Evolutionary conservation across 352 stramenopile species (phyloP), one percentile per base, ranked within the genome.

Genomic region (Nothophytophthora sp.): DNA sequence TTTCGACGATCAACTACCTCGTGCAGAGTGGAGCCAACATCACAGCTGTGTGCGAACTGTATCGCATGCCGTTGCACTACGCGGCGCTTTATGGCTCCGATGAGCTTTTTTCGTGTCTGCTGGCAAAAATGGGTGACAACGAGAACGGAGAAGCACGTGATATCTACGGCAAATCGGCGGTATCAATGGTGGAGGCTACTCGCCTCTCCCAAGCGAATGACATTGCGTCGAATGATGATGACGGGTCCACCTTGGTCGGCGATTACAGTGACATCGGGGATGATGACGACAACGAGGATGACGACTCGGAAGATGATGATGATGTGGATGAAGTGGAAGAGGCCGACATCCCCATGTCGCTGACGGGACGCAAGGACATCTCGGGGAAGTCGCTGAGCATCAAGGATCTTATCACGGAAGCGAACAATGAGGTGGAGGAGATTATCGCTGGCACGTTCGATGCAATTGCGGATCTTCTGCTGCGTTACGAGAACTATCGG

Each of bases 31-130:
- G 74, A 2, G 86, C 83, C 2, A 70, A 92, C 32, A 60, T 77
- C 34, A 66, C 67, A 18, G 74, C 74, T 7, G 81, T 88, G 25
- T 92, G 81, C 47, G 69, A 83, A 28, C 47, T 78, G 28, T 93
- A 90, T 46, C 73, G 86, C 8, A 72, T 78, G 10, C 76, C 82
- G 13, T 63, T 95, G 15, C 83, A 95, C 48, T 93, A 89, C 44
- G 86, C 81, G 12, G 81, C 81, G 5, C 47, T 88, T 29, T 78
- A 81, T 50, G 82, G 82, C 1, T 79, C 72, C n/a, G 50, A 65
- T 8, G 72, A 76, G 13, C 55, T 90, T 13, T 93, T 80, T 27
- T 46, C 78, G 0, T 81, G 72, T 51, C 19, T 95, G 19, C 16
- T 69, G 23, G 60, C 55, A 8, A 82, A 83, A 49, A 81, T 89